These are phyloP conservation scores for Elongisporangium prolatum DNA, from an alignment of 352 stramenopile genomes.

Conservation along the genomic window DNA sequence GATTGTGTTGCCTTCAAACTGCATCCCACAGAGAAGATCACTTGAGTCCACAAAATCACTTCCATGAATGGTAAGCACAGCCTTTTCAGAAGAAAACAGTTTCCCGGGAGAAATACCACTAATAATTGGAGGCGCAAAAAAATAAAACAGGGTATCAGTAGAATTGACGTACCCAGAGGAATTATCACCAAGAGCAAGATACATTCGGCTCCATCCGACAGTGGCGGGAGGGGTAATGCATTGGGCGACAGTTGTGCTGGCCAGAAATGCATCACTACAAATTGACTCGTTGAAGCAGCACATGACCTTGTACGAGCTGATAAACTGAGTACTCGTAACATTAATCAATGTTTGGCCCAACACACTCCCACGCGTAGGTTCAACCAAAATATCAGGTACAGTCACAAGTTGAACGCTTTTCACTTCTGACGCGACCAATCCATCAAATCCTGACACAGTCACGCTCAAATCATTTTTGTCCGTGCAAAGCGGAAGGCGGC, in stretches of 20 bases:
- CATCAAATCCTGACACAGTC: constrained; percentile 26
- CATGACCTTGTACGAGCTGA: constrained; percentile 7
- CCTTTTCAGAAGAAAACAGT: constrained; percentile 8
- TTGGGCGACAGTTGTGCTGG: constrained; percentile 4
- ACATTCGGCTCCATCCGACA: constrained; percentile 7
- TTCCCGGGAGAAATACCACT: constrained; percentile 17
- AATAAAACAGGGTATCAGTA: constrained; percentile 19
- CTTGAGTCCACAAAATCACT: constrained; percentile 13
- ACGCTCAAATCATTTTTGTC: constrained; percentile 14
- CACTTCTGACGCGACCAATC: constrained; percentile 15
- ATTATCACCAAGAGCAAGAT: constrained; percentile 16
- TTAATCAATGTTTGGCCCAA: constrained; percentile 12
- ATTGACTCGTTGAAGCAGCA: constrained; percentile 25
- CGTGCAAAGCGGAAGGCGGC: constrained; percentile 17
- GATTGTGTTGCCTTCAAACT: constrained; percentile 7
- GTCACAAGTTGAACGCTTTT: constrained; percentile 8
- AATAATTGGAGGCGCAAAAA: constrained; percentile 13
- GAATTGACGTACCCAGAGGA: constrained; percentile 21
- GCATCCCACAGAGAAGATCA: constrained; percentile 23
- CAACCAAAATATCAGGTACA: constrained; percentile 14
- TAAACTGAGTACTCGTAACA: constrained; percentile 10
- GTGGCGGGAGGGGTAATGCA: constrained; percentile 17
- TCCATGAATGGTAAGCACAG: constrained; percentile 21
- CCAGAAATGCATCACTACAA: constrained; percentile 12
- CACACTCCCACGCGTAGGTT: constrained; percentile 14